phyloP scores from a whole-genome alignment of 2,329 filamentous ascomycete species.

The Fusarium sp. region DNA sequence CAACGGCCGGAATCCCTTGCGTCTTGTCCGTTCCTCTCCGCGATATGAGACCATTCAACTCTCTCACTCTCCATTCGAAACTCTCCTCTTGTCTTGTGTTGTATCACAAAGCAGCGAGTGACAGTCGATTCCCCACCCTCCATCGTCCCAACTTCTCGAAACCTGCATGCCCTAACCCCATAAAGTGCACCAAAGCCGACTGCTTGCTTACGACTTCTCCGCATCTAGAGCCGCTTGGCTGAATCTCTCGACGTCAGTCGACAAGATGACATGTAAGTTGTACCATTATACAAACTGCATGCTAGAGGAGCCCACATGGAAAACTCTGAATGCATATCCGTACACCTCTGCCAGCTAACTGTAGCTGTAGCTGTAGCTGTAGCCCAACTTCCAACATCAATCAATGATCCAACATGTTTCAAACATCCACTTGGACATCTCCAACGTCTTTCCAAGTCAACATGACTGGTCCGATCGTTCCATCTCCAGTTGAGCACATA shows the following conservation, averaged over 20 bases:
- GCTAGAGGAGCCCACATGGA: neutral
- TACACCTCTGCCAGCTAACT: neutral
- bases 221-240: conserved; percentile 25
- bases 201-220: conserved; percentile 1
- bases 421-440: conserved; percentile 30
- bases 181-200: conserved; percentile 10
- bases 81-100: neutral
- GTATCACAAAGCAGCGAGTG: conserved; percentile 10
- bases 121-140: conserved; percentile 44
- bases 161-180: conserved; percentile 26
- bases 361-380: neutral
- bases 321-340: conserved; percentile 7
- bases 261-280: neutral
- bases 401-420: conserved; percentile 26
- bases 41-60: conserved; percentile 37
- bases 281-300: neutral
- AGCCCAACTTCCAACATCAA: conserved; percentile 27
- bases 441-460: conserved; percentile 20
- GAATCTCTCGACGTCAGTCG: neutral
- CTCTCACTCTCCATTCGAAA: conserved; percentile 3
- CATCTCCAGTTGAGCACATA: conserved; percentile 21
- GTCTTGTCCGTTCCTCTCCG: conserved; percentile 29
- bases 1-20: conserved; percentile 34
- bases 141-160: conserved; percentile 29
- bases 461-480: conserved; percentile 31